Evolutionary conservation across 352 stramenopile genomes (phyloP).

Genomic region (Globisporangium irregulare): DNA sequence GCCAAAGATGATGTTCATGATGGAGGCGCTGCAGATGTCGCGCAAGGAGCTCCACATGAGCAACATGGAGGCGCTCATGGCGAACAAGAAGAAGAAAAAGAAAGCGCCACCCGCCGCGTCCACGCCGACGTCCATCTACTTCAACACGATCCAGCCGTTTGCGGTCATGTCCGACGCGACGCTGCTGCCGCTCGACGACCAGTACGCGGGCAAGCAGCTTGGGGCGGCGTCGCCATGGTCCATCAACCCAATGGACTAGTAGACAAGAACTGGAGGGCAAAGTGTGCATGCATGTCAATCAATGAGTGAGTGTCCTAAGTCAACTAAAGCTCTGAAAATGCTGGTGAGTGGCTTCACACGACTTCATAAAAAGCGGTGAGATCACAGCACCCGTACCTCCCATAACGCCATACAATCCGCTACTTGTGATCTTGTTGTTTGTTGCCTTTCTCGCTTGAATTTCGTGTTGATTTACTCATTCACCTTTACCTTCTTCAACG

Average conservation of each 20-base stretch:
- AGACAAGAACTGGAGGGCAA: neutral
- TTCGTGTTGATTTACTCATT: neutral
- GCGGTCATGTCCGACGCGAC: slow-evolving; percentile 25
- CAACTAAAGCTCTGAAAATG: neutral
- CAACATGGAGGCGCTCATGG: slow-evolving; percentile 22
- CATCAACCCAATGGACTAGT: slow-evolving; percentile 27
- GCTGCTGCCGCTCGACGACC: slow-evolving; percentile 26
- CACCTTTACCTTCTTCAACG: neutral
- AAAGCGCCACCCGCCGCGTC: slow-evolving; percentile 20
- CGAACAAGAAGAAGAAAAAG: slow-evolving; percentile 24
- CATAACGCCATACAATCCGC: neutral
- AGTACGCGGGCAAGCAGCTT: slow-evolving; percentile 26
- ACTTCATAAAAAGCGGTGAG: neutral
- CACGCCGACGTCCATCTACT: slow-evolving; percentile 20
- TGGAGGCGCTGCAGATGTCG: slow-evolving; percentile 18
- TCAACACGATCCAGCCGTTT: slow-evolving; percentile 29
- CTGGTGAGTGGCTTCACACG: neutral
- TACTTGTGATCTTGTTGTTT: neutral
- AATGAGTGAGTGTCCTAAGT: neutral
- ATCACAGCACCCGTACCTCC: neutral
- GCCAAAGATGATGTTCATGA: slow-evolving; percentile 18
- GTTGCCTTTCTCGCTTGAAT: neutral
- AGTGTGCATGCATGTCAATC: neutral
- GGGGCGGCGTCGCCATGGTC: slow-evolving; percentile 3
- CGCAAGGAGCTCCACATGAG: slow-evolving; percentile 16